phyloP scores from a whole-genome alignment of 2,329 filamentous ascomycete species.

The Lecanicillium sp. region DNA sequence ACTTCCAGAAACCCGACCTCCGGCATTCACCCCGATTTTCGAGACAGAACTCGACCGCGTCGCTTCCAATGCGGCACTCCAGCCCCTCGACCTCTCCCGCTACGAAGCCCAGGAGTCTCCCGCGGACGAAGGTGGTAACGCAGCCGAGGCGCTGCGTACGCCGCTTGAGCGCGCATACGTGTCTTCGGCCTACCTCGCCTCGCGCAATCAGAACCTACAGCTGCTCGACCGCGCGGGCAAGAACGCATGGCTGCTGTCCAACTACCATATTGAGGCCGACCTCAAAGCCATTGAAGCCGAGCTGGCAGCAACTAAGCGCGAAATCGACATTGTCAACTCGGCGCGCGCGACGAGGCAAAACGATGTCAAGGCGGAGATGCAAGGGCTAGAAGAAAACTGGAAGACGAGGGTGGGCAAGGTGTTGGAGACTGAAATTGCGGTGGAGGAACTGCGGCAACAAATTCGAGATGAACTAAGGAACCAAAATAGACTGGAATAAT shows the following conservation, averaged over 20 bases:
- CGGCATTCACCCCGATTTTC: conserved; percentile 60
- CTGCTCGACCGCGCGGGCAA: conserved; percentile 78
- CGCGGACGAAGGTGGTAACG: conserved; percentile 22
- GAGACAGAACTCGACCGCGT: conserved; percentile 63
- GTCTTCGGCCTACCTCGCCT: conserved; percentile 44
- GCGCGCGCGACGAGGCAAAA: conserved; percentile 65
- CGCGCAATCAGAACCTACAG: conserved; percentile 52
- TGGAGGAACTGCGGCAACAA: conserved; percentile 62
- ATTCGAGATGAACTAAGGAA: conserved; percentile 56
- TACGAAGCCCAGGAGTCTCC: conserved; percentile 69
- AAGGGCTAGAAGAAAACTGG: conserved; percentile 71
- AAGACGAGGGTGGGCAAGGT: conserved; percentile 69
- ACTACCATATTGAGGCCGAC: conserved; percentile 71
- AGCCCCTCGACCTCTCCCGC: conserved; percentile 65
- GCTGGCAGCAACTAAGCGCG: conserved; percentile 58
- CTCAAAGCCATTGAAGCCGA: conserved; percentile 63
- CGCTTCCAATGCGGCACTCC: conserved; percentile 34
- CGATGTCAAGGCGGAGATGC: conserved; percentile 65
- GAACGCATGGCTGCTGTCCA: conserved; percentile 86
- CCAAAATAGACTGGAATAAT: not conserved
- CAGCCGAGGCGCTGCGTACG: conserved; percentile 47
- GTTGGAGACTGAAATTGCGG: conserved; percentile 81
- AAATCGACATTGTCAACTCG: conserved; percentile 68
- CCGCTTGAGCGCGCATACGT: conserved; percentile 52
- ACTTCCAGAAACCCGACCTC: conserved; percentile 38